Percentiles rank a stretch among this genome's conserved stretches.
These are phyloP conservation scores for Bryoerythrophyllum caledonicum DNA, from an alignment of 225 moss, liverwort and hornwort species.

Conservation along the genomic window DNA sequence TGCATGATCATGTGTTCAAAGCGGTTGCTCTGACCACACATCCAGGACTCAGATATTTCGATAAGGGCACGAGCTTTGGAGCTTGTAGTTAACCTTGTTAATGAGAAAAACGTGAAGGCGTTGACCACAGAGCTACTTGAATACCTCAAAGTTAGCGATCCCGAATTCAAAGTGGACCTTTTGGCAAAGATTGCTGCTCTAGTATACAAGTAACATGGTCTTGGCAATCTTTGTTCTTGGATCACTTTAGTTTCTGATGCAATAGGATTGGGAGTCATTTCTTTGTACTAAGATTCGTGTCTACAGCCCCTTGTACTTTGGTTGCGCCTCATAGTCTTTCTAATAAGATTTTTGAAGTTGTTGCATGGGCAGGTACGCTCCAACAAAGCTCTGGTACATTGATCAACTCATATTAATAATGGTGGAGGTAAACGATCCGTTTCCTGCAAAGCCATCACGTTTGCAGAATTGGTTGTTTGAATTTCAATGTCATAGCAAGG, in stretches of 20 bases:
- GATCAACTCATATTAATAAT: slow-evolving; percentile 83
- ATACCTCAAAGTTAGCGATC: slow-evolving; percentile 84
- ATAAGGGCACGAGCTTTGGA: slow-evolving; percentile 88
- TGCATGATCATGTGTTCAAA: slow-evolving; percentile 24
- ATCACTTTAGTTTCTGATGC: background rate
- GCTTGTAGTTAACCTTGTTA: slow-evolving; percentile 80
- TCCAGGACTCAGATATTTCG: slow-evolving; percentile 96
- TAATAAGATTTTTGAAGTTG: background rate
- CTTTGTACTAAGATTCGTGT: slow-evolving; percentile 5
- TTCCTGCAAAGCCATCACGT: slow-evolving; percentile 17
- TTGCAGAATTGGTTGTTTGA: background rate
- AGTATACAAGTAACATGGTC: slow-evolving; percentile 68
- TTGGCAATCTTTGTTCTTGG: slow-evolving; percentile 14
- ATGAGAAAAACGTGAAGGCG: slow-evolving; percentile 77
- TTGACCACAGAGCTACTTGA: slow-evolving; percentile 85
- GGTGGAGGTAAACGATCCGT: slow-evolving; percentile 65
- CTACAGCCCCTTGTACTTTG: slow-evolving; percentile 1
- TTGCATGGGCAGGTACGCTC: slow-evolving; percentile 68
- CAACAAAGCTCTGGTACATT: slow-evolving; percentile 90
- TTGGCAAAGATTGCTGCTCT: slow-evolving; percentile 79
- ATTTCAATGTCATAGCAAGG: background rate
- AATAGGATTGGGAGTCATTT: background rate
- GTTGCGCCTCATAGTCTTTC: background rate
- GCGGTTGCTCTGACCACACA: slow-evolving; percentile 28
- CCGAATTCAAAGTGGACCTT: slow-evolving; percentile 84